phyloP scores from a whole-genome alignment of 2,329 filamentous ascomycete species.

The Pseudocercospora musae region DNA sequence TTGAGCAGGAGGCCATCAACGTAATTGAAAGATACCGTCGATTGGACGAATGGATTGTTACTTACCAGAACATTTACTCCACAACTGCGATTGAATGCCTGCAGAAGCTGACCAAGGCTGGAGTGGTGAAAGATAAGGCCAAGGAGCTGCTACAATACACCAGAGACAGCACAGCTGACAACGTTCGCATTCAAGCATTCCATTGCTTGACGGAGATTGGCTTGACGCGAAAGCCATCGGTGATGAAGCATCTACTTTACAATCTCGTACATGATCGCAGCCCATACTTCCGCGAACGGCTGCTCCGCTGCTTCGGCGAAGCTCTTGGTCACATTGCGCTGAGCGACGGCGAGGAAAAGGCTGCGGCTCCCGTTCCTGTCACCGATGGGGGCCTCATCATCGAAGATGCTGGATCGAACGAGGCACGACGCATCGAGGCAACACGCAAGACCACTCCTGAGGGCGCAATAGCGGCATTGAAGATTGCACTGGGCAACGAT shows the following conservation, averaged over 20 bases:
- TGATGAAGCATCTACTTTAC: slow-evolving; percentile 57
- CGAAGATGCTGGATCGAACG: slow-evolving; percentile 53
- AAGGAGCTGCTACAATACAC: slow-evolving; percentile 62
- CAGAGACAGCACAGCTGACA: slow-evolving; percentile 56
- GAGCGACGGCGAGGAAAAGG: slow-evolving; percentile 43
- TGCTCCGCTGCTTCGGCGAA: slow-evolving; percentile 53
- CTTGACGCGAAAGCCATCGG: slow-evolving; percentile 48
- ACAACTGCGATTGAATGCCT: slow-evolving; percentile 60
- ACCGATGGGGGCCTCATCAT: slow-evolving; percentile 51
- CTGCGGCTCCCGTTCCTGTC: slow-evolving; percentile 33
- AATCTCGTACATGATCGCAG: slow-evolving; percentile 57
- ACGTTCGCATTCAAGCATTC: slow-evolving; percentile 59
- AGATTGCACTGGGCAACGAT: slow-evolving; percentile 50
- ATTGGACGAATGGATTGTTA: slow-evolving; percentile 65
- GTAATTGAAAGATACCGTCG: slow-evolving; percentile 62
- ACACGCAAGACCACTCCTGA: slow-evolving; percentile 55
- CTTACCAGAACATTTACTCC: slow-evolving; percentile 63
- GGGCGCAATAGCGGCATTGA: slow-evolving; percentile 57
- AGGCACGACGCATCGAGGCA: slow-evolving; percentile 52
- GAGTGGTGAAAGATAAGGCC: slow-evolving; percentile 51
- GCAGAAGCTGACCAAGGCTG: slow-evolving; percentile 52
- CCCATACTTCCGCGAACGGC: slow-evolving; percentile 53
- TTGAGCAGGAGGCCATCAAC: slow-evolving; percentile 56
- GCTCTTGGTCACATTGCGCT: slow-evolving; percentile 59
- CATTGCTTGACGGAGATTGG: slow-evolving; percentile 56